Evolutionary conservation across 805 yeast species (phyloP).

Genomic region (Metschnikowia arizonensis): DNA sequence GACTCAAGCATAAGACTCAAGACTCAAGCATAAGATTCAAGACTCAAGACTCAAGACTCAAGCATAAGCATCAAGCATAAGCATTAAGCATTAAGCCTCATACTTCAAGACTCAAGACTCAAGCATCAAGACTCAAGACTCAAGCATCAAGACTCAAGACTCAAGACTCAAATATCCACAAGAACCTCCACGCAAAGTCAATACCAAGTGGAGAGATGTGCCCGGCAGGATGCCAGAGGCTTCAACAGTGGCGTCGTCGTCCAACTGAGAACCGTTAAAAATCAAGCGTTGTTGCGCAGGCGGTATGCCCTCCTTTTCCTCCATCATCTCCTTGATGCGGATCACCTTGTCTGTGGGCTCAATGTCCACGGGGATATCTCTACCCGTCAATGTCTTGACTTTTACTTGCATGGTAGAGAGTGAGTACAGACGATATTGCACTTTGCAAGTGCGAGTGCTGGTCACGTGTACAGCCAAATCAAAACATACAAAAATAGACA

Average conservation of each 20-base stretch:
- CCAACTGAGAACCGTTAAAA: slow-evolving; percentile 87
- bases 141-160: no score
- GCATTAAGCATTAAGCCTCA: no score
- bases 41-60: no score
- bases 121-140: no score
- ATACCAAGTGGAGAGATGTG: slow-evolving; percentile 80
- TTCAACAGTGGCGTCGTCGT: slow-evolving; percentile 71
- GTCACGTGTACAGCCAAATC: not conserved
- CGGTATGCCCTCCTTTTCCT: slow-evolving; percentile 95
- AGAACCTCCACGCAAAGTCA: slow-evolving; percentile 87
- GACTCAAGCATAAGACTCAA: no score
- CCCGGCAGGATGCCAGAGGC: slow-evolving; percentile 80
- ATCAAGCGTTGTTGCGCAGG: slow-evolving; percentile 93
- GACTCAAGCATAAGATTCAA: no score
- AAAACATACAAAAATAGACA: no score
- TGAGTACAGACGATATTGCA: not conserved
- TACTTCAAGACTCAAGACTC: no score
- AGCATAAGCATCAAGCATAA: no score
- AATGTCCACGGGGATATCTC: slow-evolving; percentile 74
- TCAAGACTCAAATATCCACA: slow-evolving; percentile 1
- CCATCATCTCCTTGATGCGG: slow-evolving; percentile 84
- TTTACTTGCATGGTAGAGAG: slow-evolving; percentile 54
- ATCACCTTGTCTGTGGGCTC: slow-evolving; percentile 65
- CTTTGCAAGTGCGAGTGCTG: not conserved
- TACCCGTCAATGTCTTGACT: slow-evolving; percentile 77